Conservation (phyloP, 1,284 basidiomycete genomes). For the Malassezia globosa region DNA sequence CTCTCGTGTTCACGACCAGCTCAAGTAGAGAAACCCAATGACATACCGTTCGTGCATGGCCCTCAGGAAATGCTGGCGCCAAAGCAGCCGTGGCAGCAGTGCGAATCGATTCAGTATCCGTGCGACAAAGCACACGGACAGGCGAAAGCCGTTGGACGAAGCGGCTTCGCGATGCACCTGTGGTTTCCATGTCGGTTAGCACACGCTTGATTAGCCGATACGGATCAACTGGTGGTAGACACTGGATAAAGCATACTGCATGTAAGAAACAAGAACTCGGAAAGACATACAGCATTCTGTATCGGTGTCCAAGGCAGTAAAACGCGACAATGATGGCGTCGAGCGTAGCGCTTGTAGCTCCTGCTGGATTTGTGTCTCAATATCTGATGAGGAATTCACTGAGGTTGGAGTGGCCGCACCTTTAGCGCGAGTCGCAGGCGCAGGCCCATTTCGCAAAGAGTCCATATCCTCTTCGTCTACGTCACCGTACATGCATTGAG, state of each 20-base stretch:
- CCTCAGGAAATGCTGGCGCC: neutral
- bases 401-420: neutral
- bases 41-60: constrained; percentile 7
- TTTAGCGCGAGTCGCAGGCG: neutral
- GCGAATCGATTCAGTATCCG: constrained; percentile 8
- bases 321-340: neutral
- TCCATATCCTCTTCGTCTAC: constrained; percentile 23
- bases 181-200: constrained; percentile 23
- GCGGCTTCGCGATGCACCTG: constrained; percentile 28
- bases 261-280: neutral
- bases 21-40: too few species aligned
- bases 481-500: neutral
- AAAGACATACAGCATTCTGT: constrained; percentile 14
- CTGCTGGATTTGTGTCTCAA: constrained; percentile 35
- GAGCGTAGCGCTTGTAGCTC: constrained; percentile 25
- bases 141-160: constrained; percentile 13
- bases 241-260: constrained; percentile 17
- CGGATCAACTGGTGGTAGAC: constrained; percentile 16
- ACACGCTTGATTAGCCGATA: constrained; percentile 6
- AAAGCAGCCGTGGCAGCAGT: neutral
- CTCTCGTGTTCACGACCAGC: too few species aligned
- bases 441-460: constrained; percentile 24
- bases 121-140: constrained; percentile 6
- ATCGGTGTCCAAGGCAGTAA: constrained; percentile 10
- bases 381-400: constrained; percentile 19